A percentile compares a stretch with the other conserved stretches of the same genome.
These are phyloP conservation scores for Acer campestre DNA, from an alignment of 345 rosid species.

Conservation along the genomic window DNA sequence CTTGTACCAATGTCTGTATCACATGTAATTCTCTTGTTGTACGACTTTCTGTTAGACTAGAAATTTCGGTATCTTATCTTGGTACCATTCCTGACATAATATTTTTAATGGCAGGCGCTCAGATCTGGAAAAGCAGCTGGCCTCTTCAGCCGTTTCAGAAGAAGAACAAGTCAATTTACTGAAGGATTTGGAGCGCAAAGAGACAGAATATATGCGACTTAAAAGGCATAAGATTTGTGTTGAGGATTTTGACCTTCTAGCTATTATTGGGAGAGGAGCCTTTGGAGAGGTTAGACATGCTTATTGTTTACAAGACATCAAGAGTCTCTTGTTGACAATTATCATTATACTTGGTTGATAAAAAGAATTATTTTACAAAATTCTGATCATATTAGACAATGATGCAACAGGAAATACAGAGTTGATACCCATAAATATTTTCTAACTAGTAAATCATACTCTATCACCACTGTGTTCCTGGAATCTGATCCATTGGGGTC, in stretches of 20 bases:
- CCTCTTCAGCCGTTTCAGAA: constrained; percentile 66
- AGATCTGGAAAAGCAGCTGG: constrained; percentile 68
- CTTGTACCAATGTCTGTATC: neutral
- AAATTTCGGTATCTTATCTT: constrained; percentile 18
- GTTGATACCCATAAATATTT: neutral
- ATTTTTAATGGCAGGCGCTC: constrained; percentile 54
- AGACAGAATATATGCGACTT: constrained; percentile 82
- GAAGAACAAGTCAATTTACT: constrained; percentile 71
- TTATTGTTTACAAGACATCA: neutral
- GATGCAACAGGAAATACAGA: neutral
- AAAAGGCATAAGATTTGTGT: constrained; percentile 83
- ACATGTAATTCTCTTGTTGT: constrained; percentile 4
- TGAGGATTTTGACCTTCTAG: constrained; percentile 82
- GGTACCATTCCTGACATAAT: constrained; percentile 16
- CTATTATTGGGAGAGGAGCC: constrained; percentile 90
- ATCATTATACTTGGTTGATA: neutral
- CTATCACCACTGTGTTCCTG: too few species aligned
- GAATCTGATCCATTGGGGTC: too few species aligned
- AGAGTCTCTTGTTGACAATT: constrained; percentile 14
- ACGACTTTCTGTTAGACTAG: neutral
- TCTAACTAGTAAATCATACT: too few species aligned
- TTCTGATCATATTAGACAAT: neutral
- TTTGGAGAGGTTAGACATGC: constrained; percentile 81
- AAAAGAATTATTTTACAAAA: constrained; percentile 4
- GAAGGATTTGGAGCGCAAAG: constrained; percentile 82